Evolutionary conservation across 345 rosid genomes (phyloP).

Genomic region (Gossypium australe): DNA sequence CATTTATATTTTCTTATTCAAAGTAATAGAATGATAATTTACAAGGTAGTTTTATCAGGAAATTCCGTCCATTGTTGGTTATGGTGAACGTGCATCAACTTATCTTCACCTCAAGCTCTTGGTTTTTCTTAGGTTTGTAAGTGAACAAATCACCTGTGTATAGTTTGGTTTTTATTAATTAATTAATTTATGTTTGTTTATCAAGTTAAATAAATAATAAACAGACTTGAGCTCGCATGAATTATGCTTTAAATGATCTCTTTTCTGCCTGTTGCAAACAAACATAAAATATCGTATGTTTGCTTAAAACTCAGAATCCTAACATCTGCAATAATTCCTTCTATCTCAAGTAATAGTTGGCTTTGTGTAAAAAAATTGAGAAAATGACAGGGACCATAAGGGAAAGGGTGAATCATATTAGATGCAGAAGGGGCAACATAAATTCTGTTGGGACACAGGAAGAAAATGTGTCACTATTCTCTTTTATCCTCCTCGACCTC

Average conservation of each 20-base stretch:
- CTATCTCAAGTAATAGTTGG: not conserved
- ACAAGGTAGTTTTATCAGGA: too few species aligned
- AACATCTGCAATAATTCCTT: not conserved
- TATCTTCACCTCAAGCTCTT: too few species aligned
- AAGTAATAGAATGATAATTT: not conserved
- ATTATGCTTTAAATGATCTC: not conserved
- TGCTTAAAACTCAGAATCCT: not conserved
- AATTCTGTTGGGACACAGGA: not conserved
- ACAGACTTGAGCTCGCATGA: not conserved
- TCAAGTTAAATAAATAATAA: too few species aligned
- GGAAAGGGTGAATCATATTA: not conserved
- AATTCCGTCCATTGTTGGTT: too few species aligned
- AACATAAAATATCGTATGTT: too few species aligned
- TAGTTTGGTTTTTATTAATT: too few species aligned
- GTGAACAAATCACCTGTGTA: too few species aligned
- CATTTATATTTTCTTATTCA: not conserved
- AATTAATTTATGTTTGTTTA: too few species aligned
- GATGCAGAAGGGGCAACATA: conserved; percentile 1
- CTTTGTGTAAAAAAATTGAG: not conserved
- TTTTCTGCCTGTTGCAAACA: not conserved
- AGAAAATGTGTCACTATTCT: conserved; percentile 14
- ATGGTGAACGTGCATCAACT: too few species aligned
- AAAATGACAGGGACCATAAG: not conserved
- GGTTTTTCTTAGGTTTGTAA: too few species aligned
- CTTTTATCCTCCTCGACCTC: conserved; percentile 33